Percentiles rank a stretch among this genome's conserved stretches.
Evolutionary conservation across 228 moss, liverwort and hornwort genomes (phyloP).

Genomic region (Sphagnum fallax): DNA sequence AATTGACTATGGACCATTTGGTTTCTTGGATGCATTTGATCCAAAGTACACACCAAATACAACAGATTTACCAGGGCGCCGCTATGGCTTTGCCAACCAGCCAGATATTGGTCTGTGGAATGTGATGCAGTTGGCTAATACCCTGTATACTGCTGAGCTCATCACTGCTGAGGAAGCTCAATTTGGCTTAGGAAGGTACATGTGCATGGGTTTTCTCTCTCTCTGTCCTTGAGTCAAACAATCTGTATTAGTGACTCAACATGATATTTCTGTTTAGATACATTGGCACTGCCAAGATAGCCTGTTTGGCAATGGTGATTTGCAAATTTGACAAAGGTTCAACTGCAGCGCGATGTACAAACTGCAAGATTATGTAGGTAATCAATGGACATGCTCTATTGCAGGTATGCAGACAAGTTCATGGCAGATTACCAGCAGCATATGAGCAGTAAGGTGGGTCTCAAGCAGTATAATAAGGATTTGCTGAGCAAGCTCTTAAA

Average conservation of each 20-base stretch:
- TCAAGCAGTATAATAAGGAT: constrained; percentile 81
- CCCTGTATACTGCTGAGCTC: constrained; percentile 80
- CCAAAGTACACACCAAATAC: constrained; percentile 96
- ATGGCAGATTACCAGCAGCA: constrained; percentile 79
- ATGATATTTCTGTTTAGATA: too few relatives aligned
- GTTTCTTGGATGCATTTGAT: constrained; percentile 96
- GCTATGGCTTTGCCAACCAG: constrained; percentile 94
- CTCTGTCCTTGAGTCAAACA: too few relatives aligned
- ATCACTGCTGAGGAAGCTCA: constrained; percentile 91
- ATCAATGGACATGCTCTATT: not conserved
- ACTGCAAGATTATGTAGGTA: too few relatives aligned
- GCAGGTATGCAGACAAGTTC: constrained; percentile 88
- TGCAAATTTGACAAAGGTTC: too few relatives aligned
- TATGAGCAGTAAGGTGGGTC: constrained; percentile 86
- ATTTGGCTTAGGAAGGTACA: constrained; percentile 73
- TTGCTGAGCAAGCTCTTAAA: constrained; percentile 72
- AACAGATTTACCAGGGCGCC: constrained; percentile 92
- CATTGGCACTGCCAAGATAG: too few relatives aligned
- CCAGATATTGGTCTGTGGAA: constrained; percentile 98
- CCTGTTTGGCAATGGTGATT: too few relatives aligned
- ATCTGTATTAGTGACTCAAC: too few relatives aligned
- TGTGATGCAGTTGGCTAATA: constrained; percentile 89
- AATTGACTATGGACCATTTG: constrained; percentile 95
- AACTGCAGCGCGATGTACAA: too few relatives aligned
- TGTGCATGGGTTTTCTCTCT: too few relatives aligned